These are phyloP conservation scores for Fistulifera solaris DNA, from an alignment of 108 stramenopile genomes.

Conservation along the genomic window DNA sequence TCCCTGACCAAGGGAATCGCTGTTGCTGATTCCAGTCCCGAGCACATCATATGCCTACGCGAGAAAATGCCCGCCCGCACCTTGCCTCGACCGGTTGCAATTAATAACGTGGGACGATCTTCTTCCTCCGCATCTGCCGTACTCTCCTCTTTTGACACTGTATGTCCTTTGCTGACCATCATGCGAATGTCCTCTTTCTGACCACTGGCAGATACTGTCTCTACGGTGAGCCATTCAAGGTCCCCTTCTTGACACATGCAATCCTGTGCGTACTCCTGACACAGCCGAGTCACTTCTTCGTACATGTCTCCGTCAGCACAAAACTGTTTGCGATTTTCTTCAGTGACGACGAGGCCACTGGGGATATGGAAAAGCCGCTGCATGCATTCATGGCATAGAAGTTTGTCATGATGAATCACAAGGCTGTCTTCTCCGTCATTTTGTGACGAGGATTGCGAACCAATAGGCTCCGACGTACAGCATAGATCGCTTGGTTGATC, in stretches of 20 bases:
- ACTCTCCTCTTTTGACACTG: background rate
- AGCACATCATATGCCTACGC: constrained; percentile 46
- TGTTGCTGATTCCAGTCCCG: constrained; percentile 62
- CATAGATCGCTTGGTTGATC: background rate
- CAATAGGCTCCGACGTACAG: background rate
- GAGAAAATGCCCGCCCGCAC: constrained; percentile 71
- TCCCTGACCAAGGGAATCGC: constrained; percentile 53
- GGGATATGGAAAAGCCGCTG: constrained; percentile 48
- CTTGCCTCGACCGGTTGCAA: constrained; percentile 69
- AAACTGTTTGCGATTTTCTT: constrained; percentile 46
- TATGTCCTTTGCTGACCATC: constrained; percentile 30
- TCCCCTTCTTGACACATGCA: constrained; percentile 45
- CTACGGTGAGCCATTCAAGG: constrained; percentile 44
- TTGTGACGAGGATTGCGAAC: background rate
- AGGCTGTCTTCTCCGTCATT: background rate
- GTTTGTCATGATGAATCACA: background rate
- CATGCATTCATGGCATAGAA: constrained; percentile 2
- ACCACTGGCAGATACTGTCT: constrained; percentile 1
- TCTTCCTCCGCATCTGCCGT: background rate
- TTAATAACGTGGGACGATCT: constrained; percentile 35
- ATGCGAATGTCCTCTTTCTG: constrained; percentile 32
- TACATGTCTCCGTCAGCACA: constrained; percentile 70
- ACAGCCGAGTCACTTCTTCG: constrained; percentile 46
- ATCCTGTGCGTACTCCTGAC: constrained; percentile 61
- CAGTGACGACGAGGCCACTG: constrained; percentile 36